Conservation (phyloP, 2,329 filamentous ascomycete genomes). For the Colletotrichum sp. region DNA sequence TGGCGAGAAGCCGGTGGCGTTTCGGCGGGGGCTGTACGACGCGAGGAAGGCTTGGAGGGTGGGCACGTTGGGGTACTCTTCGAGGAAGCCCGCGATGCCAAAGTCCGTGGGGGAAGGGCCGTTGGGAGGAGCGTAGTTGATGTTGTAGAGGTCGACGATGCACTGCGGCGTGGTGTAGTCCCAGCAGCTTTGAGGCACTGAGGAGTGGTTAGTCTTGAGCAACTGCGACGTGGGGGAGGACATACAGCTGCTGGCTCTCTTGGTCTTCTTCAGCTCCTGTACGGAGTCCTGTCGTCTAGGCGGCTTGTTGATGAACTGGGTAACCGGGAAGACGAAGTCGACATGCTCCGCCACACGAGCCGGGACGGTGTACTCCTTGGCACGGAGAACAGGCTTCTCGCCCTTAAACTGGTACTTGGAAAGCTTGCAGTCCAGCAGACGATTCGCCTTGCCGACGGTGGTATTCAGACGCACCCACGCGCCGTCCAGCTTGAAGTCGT, state of each 20-base stretch:
- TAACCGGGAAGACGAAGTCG: conserved; percentile 52
- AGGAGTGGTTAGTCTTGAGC: background rate
- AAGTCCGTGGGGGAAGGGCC: background rate
- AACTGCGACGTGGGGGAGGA: background rate
- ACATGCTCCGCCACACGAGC: conserved; percentile 40
- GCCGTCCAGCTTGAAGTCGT: conserved; percentile 33
- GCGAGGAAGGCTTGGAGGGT: background rate
- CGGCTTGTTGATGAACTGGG: conserved; percentile 49
- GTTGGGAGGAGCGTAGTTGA: conserved; percentile 35
- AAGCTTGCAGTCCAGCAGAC: conserved; percentile 46
- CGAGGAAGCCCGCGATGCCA: conserved; percentile 4
- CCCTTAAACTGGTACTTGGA: conserved; percentile 45
- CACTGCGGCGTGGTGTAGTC: conserved; percentile 41
- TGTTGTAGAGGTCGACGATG: conserved; percentile 51
- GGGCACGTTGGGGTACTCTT: background rate
- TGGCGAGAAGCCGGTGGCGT: conserved; percentile 12
- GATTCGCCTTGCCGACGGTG: conserved; percentile 42
- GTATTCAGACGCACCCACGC: conserved; percentile 49
- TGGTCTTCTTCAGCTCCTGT: conserved; percentile 4
- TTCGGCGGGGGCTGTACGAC: conserved; percentile 5
- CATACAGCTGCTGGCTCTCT: background rate
- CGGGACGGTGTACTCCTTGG: conserved; percentile 50
- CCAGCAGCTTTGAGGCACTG: conserved; percentile 5
- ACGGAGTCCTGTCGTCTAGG: conserved; percentile 37
- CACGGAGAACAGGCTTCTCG: conserved; percentile 43